phyloP scores from a whole-genome alignment of 805 yeast genomes.

The Nakazawaea sp. region DNA sequence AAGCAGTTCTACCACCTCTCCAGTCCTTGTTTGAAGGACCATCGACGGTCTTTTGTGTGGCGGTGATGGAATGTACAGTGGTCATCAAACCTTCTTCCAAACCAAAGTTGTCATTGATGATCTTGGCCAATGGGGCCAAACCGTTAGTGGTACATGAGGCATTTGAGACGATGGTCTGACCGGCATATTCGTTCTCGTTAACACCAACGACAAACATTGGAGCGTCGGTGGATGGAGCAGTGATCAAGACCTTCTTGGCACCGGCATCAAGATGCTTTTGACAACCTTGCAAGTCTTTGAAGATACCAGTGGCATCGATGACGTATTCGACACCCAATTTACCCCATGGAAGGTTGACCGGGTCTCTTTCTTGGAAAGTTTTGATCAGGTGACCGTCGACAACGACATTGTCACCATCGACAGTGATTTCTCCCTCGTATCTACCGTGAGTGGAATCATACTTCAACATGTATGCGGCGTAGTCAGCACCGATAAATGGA shows the following conservation, averaged over 20 bases:
- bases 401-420: conserved; percentile 44
- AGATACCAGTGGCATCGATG: conserved; percentile 68
- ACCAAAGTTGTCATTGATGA: conserved; percentile 58
- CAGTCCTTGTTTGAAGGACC: conserved; percentile 77
- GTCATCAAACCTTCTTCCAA: conserved; percentile 73
- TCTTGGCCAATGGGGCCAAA: conserved; percentile 68
- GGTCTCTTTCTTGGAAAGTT: conserved; percentile 62
- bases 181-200: conserved; percentile 51
- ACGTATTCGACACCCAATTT: conserved; percentile 54
- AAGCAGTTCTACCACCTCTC: conserved; percentile 78
- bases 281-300: conserved; percentile 58
- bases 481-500: conserved; percentile 62
- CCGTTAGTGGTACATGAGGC: conserved; percentile 74
- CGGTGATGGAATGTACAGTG: conserved; percentile 67
- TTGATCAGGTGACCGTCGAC: conserved; percentile 44
- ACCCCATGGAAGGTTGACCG: conserved; percentile 65
- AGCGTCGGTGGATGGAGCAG: conserved; percentile 67
- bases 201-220: conserved; percentile 74
- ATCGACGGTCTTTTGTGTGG: conserved; percentile 69
- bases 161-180: conserved; percentile 57
- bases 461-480: conserved; percentile 71
- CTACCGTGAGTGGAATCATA: conserved; percentile 68
- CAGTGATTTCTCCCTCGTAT: conserved; percentile 50
- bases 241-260: conserved; percentile 67
- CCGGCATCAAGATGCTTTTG: conserved; percentile 67